Evolutionary conservation across 768 basidiomycete species (phyloP).

Genomic region (Amanita inopinata): DNA sequence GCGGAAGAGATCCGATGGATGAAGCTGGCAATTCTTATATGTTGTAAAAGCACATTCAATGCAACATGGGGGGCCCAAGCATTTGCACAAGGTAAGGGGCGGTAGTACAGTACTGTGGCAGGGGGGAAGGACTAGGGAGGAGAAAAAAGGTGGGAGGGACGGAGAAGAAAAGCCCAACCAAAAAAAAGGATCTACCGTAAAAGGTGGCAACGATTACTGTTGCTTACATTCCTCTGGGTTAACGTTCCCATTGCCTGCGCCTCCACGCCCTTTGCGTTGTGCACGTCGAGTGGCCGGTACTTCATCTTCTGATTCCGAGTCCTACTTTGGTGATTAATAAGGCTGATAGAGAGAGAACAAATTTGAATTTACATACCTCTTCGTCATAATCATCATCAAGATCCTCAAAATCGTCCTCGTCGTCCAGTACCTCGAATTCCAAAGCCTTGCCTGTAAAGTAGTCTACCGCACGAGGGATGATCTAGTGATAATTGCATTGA

Average conservation of each 20-base stretch:
- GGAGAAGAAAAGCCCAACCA: not conserved
- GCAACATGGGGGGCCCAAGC: not conserved
- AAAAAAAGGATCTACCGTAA: not conserved
- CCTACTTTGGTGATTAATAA: conserved; percentile 24
- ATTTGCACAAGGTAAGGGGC: not conserved
- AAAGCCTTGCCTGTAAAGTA: conserved; percentile 97
- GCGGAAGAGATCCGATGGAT: not conserved
- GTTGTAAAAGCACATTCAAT: not conserved
- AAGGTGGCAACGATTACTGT: conserved; percentile 38
- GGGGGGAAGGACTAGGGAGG: too few relatives aligned
- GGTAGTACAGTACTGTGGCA: not conserved
- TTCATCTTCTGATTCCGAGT: conserved; percentile 65
- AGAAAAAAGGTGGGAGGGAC: not conserved
- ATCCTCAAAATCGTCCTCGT: conserved; percentile 50
- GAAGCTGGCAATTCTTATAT: not conserved
- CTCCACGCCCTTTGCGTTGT: conserved; percentile 47
- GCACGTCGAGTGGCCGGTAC: conserved; percentile 43
- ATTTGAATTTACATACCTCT: conserved; percentile 33
- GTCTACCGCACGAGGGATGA: conserved; percentile 92
- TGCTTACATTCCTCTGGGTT: conserved; percentile 90
- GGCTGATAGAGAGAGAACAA: conserved; percentile 4
- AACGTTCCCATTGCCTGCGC: conserved; percentile 34
- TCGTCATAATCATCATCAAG: conserved; percentile 50
- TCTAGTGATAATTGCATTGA: conserved; percentile 29
- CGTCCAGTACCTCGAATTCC: conserved; percentile 61